phyloP scores from a whole-genome alignment of 805 yeast genomes.

The Yamadazyma sp. region DNA sequence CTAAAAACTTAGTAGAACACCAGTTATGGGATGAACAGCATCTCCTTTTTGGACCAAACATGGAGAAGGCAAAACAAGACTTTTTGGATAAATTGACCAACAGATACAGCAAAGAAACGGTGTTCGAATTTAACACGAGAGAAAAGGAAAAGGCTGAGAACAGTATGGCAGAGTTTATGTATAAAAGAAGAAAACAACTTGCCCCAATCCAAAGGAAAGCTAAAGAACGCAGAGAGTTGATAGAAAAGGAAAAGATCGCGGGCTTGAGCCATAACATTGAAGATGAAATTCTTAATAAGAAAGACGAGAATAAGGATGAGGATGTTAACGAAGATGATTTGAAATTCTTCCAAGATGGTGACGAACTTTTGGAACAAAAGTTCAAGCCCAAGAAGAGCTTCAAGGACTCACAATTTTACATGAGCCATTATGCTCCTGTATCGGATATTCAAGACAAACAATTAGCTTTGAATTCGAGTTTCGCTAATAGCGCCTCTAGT shows the following conservation, averaged over 20 bases:
- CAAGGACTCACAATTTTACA: constrained; percentile 76
- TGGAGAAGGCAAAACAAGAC: constrained; percentile 68
- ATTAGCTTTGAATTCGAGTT: constrained; percentile 54
- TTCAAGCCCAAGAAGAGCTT: constrained; percentile 46
- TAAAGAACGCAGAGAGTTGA: constrained; percentile 61
- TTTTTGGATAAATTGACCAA: constrained; percentile 72
- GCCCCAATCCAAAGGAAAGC: constrained; percentile 86
- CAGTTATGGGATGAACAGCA: constrained; percentile 89
- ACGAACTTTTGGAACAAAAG: constrained; percentile 29
- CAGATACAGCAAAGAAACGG: constrained; percentile 80
- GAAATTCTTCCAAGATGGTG: constrained; percentile 55
- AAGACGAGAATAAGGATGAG: constrained; percentile 44
- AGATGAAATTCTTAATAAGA: constrained; percentile 62
- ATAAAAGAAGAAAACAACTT: constrained; percentile 77
- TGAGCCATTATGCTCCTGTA: constrained; percentile 88
- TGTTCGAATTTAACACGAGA: constrained; percentile 74
- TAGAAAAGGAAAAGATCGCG: constrained; percentile 71
- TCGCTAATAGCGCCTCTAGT: constrained; percentile 77
- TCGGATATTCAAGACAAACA: constrained; percentile 80
- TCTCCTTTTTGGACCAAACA: constrained; percentile 71
- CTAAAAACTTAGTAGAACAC: constrained; percentile 69
- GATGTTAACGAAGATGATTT: constrained; percentile 47
- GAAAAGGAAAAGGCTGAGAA: constrained; percentile 51
- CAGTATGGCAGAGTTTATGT: constrained; percentile 78
- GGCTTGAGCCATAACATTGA: constrained; percentile 74